These are phyloP conservation scores for Zhuliangozyma blackwelliae DNA, from an alignment of 1,139 yeast species.

Conservation along the genomic window DNA sequence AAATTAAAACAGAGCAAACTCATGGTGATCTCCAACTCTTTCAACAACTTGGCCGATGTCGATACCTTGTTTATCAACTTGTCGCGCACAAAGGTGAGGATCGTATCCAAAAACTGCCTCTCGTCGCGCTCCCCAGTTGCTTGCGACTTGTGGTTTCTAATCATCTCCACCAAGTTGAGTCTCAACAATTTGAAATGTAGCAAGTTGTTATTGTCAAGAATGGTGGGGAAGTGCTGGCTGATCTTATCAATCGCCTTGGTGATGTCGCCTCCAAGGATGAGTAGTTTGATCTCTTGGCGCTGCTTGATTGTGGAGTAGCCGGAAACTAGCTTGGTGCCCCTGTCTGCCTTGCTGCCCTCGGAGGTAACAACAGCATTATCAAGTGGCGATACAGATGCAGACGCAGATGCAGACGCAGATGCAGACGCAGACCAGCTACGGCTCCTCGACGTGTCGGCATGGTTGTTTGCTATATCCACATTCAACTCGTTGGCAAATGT, in stretches of 20 bases:
- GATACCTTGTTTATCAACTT: conserved; percentile 57
- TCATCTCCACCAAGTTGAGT: conserved; percentile 61
- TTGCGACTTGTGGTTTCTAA: conserved; percentile 42
- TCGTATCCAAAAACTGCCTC: conserved; percentile 47
- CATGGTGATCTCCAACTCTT: conserved; percentile 69
- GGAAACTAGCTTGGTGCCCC: conserved; percentile 13
- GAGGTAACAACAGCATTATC: neutral
- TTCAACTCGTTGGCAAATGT: conserved; percentile 45
- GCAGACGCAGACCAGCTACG: too few relatives aligned
- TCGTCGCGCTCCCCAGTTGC: conserved; percentile 26
- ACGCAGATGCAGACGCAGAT: too few relatives aligned
- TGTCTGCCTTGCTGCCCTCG: neutral
- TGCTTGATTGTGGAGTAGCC: conserved; percentile 48
- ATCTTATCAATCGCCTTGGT: conserved; percentile 44
- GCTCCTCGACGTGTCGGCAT: conserved; percentile 1
- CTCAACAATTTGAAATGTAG: conserved; percentile 62
- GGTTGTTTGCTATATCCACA: conserved; percentile 13
- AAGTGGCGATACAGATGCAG: conserved; percentile 5
- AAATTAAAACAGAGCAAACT: conserved; percentile 57
- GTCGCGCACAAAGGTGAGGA: conserved; percentile 58
- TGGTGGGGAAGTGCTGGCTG: conserved; percentile 47
- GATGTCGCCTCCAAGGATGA: conserved; percentile 48
- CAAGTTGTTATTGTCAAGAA: conserved; percentile 50
- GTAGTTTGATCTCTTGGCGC: conserved; percentile 44
- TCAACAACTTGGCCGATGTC: conserved; percentile 45